Evolutionary conservation across 2,329 filamentous ascomycete genomes (phyloP).

Genomic region (Ilyonectria mors-panacis): DNA sequence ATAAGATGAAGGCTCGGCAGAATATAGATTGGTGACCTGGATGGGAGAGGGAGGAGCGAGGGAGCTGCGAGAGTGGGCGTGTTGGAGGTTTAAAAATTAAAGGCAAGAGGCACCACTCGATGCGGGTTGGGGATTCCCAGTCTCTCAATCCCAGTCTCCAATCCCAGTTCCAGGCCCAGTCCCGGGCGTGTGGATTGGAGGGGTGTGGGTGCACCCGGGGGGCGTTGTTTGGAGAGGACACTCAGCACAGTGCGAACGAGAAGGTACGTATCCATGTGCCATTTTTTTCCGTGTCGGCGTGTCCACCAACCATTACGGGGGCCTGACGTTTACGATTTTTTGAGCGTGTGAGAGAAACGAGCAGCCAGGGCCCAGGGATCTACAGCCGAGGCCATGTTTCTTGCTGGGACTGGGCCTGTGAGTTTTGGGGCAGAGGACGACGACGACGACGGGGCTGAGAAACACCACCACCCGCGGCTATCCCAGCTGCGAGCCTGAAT

Average conservation of each 20-base stretch:
- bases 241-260: constrained; percentile 16
- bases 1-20: constrained; percentile 34
- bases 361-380: constrained; percentile 4
- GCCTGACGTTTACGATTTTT: constrained; percentile 7
- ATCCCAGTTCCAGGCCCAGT: constrained; percentile 15
- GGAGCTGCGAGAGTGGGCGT: constrained; percentile 40
- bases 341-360: constrained; percentile 8
- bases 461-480: neutral
- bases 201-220: neutral
- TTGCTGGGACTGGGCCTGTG: neutral
- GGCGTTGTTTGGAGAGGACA: constrained; percentile 2
- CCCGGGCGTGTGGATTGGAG: constrained; percentile 30
- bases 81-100: constrained; percentile 46
- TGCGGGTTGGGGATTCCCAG: constrained; percentile 42
- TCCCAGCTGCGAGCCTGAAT: neutral
- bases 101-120: constrained; percentile 35
- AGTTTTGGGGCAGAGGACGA: neutral
- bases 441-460: neutral
- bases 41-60: constrained; percentile 21
- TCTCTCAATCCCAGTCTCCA: constrained; percentile 21
- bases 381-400: neutral
- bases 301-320: constrained; percentile 11
- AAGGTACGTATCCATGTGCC: constrained; percentile 8
- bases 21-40: constrained; percentile 14
- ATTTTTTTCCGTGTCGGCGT: neutral